These are phyloP conservation scores for Microdochium trichocladiopsis DNA, from an alignment of 2,329 filamentous ascomycete genomes.

Conservation along the genomic window DNA sequence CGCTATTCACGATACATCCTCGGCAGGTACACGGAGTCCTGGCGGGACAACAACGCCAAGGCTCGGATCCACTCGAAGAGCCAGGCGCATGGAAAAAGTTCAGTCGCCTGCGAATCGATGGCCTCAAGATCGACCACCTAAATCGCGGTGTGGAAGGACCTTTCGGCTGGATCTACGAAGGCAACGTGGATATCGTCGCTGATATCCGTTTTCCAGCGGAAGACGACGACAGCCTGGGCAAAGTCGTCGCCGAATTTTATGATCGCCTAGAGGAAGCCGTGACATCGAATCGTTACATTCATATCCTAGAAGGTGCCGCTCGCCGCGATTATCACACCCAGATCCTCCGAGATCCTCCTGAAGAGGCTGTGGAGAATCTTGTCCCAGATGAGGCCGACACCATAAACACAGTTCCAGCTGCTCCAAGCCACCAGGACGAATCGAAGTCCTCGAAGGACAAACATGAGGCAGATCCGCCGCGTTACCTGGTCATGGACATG, in stretches of 20 bases:
- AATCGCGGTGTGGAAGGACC: slow-evolving; percentile 90
- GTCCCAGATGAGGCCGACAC: slow-evolving; percentile 7
- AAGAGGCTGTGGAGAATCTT: slow-evolving; percentile 13
- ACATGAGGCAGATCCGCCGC: slow-evolving; percentile 46
- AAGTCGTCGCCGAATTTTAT: slow-evolving; percentile 96
- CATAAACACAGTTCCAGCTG: slow-evolving; percentile 1
- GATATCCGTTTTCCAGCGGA: slow-evolving; percentile 93
- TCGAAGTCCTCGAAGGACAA: neutral
- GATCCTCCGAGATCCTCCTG: neutral
- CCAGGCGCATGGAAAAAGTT: slow-evolving; percentile 89
- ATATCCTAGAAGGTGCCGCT: slow-evolving; percentile 44
- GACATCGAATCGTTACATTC: slow-evolving; percentile 63
- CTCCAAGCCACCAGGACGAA: slow-evolving; percentile 3
- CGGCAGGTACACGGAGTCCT: slow-evolving; percentile 79
- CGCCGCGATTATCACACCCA: slow-evolving; percentile 7
- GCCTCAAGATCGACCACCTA: slow-evolving; percentile 88
- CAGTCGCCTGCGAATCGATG: slow-evolving; percentile 85
- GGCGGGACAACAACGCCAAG: slow-evolving; percentile 50
- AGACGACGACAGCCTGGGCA: slow-evolving; percentile 78
- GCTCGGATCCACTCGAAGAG: slow-evolving; percentile 53
- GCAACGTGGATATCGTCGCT: slow-evolving; percentile 91
- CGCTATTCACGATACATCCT: slow-evolving; percentile 94
- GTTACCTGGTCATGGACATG: slow-evolving; percentile 88
- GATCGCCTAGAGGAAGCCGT: slow-evolving; percentile 92
- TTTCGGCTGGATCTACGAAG: slow-evolving; percentile 97